Percentiles rank a stretch among this genome's conserved stretches.
Evolutionary conservation across 306 rosid species (phyloP).

Genomic region (Prunus mume): DNA sequence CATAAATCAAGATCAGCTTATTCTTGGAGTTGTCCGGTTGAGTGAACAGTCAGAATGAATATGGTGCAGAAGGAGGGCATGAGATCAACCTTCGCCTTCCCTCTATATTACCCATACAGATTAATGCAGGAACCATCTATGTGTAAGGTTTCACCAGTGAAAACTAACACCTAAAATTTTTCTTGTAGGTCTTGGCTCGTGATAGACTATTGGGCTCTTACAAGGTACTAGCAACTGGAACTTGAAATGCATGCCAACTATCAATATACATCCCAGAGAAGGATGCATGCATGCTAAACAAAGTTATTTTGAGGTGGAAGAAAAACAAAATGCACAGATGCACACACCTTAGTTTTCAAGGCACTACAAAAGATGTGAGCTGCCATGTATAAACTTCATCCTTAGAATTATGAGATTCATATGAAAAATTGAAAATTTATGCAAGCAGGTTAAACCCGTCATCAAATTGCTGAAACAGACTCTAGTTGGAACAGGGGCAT

Average conservation of each 20-base stretch:
- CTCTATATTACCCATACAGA: neutral
- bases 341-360: neutral
- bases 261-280: neutral
- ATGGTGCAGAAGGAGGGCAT: neutral
- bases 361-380: neutral
- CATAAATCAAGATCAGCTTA: neutral
- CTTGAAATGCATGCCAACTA: neutral
- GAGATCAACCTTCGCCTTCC: constrained; percentile 7
- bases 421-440: constrained; percentile 12
- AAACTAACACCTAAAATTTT: constrained; percentile 29
- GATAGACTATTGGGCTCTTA: constrained; percentile 93
- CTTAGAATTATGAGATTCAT: constrained; percentile 1
- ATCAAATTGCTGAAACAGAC: constrained; percentile 86
- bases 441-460: constrained; percentile 86
- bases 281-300: neutral
- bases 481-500: constrained; percentile 83
- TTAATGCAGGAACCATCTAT: constrained; percentile 2
- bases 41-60: neutral
- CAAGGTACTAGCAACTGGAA: constrained; percentile 54
- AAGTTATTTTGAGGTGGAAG: neutral
- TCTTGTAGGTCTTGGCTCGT: constrained; percentile 79
- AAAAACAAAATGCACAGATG: neutral
- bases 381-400: neutral
- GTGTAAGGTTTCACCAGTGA: constrained; percentile 5
- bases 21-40: neutral